phyloP scores from a whole-genome alignment of 2,329 filamentous ascomycete genomes.

The Trichoderma hamatum region DNA sequence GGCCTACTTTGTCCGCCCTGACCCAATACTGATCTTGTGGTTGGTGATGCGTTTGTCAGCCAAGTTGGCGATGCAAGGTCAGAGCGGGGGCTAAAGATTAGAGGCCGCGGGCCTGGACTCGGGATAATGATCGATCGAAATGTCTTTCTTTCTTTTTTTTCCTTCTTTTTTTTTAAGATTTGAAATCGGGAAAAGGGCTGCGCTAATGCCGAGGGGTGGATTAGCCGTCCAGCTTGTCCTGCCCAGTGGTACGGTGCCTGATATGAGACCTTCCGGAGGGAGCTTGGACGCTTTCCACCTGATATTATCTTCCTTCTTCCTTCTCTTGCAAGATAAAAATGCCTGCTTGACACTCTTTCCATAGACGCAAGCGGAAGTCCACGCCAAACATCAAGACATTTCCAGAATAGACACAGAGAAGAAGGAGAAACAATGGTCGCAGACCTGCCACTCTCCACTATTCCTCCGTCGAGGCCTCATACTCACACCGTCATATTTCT shows the following conservation, averaged over 20 bases:
- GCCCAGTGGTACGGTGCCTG: neutral
- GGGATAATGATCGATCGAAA: conserved; percentile 4
- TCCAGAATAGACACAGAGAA: neutral
- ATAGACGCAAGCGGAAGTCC: neutral
- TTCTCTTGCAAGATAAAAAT: neutral
- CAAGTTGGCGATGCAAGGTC: neutral
- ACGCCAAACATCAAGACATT: neutral
- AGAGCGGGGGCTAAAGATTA: neutral
- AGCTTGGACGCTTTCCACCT: neutral
- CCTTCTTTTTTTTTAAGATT: neutral
- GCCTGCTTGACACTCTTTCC: neutral
- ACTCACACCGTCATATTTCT: conserved; percentile 24
- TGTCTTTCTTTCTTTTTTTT: neutral
- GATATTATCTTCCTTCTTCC: neutral
- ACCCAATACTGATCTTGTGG: neutral
- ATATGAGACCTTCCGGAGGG: neutral
- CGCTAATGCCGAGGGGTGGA: neutral
- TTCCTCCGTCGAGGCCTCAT: conserved; percentile 19
- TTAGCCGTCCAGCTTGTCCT: neutral
- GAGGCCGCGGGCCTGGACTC: conserved; percentile 7
- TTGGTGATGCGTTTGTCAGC: conserved; percentile 15
- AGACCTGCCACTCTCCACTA: conserved; percentile 22
- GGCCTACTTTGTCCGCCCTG: neutral
- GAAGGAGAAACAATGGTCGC: conserved; percentile 4
- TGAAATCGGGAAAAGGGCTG: neutral